These are phyloP conservation scores for Crotalaria pallida DNA, from an alignment of 306 rosid species.

Conservation along the genomic window DNA sequence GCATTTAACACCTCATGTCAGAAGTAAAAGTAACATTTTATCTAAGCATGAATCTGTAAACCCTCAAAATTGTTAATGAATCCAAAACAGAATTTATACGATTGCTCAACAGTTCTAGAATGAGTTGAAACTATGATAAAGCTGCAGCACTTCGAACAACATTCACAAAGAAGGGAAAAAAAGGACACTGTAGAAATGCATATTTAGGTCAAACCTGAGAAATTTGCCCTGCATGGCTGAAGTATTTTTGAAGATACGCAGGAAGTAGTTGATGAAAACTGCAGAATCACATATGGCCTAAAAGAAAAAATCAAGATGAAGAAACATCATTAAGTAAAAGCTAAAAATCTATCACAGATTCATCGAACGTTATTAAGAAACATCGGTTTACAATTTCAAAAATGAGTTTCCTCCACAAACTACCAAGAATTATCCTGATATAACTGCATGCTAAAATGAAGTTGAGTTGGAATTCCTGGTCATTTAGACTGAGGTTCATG, in stretches of 20 bases:
- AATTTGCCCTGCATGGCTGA: constrained; percentile 90
- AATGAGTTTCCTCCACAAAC: constrained; percentile 7
- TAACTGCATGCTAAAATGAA: background rate
- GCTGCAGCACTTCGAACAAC: background rate
- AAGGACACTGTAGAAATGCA: background rate
- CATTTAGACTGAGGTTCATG: background rate
- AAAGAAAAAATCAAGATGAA: background rate
- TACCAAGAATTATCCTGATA: background rate
- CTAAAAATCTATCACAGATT: background rate
- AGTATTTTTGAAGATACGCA: constrained; percentile 89
- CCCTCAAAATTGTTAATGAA: background rate
- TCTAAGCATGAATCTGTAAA: background rate
- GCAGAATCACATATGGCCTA: constrained; percentile 22
- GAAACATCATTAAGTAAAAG: constrained; percentile 13
- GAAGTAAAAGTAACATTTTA: background rate
- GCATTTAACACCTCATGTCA: background rate
- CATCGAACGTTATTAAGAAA: background rate
- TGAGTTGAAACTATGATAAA: background rate
- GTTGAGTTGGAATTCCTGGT: background rate
- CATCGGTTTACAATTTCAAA: background rate
- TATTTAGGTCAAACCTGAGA: constrained; percentile 60
- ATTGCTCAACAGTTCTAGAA: background rate
- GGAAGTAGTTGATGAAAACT: constrained; percentile 82
- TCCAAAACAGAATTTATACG: background rate
- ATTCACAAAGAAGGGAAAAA: background rate